Conservation (phyloP, 306 rosid genomes). For the Gleditsia sinensis region DNA sequence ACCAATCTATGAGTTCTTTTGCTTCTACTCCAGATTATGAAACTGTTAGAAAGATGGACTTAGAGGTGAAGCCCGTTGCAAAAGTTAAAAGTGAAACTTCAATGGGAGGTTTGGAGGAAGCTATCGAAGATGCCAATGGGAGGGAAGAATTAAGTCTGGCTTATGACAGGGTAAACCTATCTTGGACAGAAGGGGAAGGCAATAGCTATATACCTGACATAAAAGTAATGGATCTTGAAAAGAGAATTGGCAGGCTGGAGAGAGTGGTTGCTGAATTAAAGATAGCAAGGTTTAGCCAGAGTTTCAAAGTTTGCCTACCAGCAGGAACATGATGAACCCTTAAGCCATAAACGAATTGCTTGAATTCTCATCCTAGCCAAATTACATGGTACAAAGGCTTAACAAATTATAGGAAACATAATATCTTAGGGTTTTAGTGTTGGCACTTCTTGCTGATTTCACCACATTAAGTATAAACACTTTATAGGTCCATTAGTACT, state of each 20-base stretch:
- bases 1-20: neutral
- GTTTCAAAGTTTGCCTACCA: constrained; percentile 20
- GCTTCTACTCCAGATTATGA: neutral
- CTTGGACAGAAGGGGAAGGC: neutral
- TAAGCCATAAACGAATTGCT: neutral
- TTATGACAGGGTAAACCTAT: neutral
- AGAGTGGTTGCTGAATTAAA: neutral
- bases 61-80: neutral
- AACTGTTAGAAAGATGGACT: neutral
- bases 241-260: constrained; percentile 1
- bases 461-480: neutral
- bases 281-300: neutral
- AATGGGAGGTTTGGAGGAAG: neutral
- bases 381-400: neutral
- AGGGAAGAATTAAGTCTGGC: neutral
- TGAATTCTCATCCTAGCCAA: neutral
- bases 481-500: neutral
- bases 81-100: constrained; percentile 4
- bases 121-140: constrained; percentile 3
- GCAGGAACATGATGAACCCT: neutral
- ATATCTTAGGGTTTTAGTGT: neutral
- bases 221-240: neutral
- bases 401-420: neutral
- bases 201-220: neutral
- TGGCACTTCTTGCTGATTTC: neutral